Evolutionary conservation across 2,329 filamentous ascomycete genomes (phyloP).

Genomic region (Fusarium odoratissimum): DNA sequence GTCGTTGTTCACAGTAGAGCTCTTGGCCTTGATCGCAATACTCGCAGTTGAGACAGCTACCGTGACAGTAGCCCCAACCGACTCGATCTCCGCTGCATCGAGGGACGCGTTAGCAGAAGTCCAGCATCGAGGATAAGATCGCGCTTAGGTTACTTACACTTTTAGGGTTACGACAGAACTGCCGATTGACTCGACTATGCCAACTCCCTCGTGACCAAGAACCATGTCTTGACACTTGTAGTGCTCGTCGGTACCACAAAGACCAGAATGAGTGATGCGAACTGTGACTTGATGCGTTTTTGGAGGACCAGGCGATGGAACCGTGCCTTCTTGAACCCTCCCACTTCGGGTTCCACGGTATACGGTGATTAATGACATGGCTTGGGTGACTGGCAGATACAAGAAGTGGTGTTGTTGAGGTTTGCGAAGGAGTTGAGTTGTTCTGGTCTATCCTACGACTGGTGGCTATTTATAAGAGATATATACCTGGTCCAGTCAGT

Average conservation of each 20-base stretch:
- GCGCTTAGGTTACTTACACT: background rate
- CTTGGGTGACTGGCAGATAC: background rate
- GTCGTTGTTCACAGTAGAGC: background rate
- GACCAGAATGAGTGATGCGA: background rate
- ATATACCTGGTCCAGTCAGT: too few species aligned
- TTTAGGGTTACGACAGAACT: background rate
- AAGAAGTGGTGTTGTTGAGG: accelerated
- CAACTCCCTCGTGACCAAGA: background rate
- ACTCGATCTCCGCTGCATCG: background rate
- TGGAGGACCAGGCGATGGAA: background rate
- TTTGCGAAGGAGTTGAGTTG: background rate
- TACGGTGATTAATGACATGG: background rate
- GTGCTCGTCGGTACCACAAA: background rate
- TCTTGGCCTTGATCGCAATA: background rate
- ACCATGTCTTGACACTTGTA: background rate
- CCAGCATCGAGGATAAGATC: too few species aligned
- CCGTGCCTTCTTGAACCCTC: background rate
- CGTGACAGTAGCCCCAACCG: background rate
- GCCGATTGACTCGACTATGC: background rate
- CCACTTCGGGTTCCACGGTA: background rate
- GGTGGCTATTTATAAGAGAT: background rate
- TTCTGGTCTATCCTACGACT: too few species aligned
- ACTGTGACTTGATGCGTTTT: background rate
- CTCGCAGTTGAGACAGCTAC: background rate
- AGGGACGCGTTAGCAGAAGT: background rate